Evolutionary conservation across 176 grass and related monocot genomes (phyloP).

Genomic region (Carex kokanica): DNA sequence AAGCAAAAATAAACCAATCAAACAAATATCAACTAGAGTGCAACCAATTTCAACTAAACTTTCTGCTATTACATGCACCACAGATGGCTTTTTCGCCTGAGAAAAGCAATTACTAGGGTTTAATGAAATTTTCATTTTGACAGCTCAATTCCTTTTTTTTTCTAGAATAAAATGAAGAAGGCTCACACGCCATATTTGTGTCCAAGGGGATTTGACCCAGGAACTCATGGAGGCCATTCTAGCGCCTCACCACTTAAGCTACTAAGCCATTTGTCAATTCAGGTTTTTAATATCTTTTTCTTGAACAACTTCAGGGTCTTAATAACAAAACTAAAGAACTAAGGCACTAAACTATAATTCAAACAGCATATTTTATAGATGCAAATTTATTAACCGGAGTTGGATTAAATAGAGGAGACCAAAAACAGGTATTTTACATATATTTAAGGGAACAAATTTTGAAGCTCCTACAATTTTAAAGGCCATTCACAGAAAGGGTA

Average conservation of each 20-base stretch:
- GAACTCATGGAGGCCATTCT: neutral
- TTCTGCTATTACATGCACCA: neutral
- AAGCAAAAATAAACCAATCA: neutral
- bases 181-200: neutral
- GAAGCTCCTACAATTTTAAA: neutral
- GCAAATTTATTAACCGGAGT: neutral
- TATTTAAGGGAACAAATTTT: neutral
- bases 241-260: neutral
- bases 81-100: neutral
- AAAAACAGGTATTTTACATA: neutral
- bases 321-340: neutral
- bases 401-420: neutral
- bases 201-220: neutral
- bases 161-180: no score
- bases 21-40: neutral
- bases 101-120: neutral
- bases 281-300: neutral
- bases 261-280: neutral
- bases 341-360: neutral
- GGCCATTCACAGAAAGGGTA: neutral
- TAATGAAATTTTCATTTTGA: neutral
- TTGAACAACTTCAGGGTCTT: neutral
- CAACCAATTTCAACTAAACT: neutral
- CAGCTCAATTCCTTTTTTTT: neutral
- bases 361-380: neutral